Evolutionary conservation across 495 filamentous ascomycete genomes (phyloP), one percentile per base, ranked within the genome.

Genomic region (Lasiosphaeriaceae sp.): DNA sequence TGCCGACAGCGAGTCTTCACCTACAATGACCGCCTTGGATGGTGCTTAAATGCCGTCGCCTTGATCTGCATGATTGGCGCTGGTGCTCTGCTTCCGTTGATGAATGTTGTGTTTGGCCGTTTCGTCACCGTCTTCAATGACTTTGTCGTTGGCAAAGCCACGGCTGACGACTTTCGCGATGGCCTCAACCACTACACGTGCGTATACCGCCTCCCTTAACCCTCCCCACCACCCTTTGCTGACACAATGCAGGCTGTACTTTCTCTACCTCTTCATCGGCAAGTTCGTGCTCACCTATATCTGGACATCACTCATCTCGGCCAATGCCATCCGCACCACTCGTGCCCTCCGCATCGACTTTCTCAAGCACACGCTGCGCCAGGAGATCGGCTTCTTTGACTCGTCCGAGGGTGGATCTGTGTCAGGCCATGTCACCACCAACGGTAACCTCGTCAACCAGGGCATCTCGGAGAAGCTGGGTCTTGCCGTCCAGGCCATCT

Each of bases 381-480:
- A 73, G 34, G 68, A 73, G 17, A 62, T 73, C 19, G 62, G 59
- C 55, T 73, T 70, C 59, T 73, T 73, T 48, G 71, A 73, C 52
- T 60, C 64, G 11, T 46, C 66, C n/a, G 66, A 65, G 20, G 58
- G 44, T 17, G 67, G 78, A 31, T 62, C 74, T 55, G 66, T 78
- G 31, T 75, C 79, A 0, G 78, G 78, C 23, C 79, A 80, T 17
- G 56, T 68, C 20, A 63, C 63, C 11, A 66, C 63, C 19, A 63
- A 68, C 55, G 54, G 49, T 11, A 66, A 63, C 41, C 59, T 66
- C 26, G 57, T 68, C 52, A 60, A 63, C 47, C 73, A 74, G 4
- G 83, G 82, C 17, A 83, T 81, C 3, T 77, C 79, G 2, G 83
- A 86, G 67, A 86, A 85, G 57, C 80, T 83, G 8, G 83, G 82